Base-by-base conservation (phyloP, 495 filamentous ascomycete species). In the Xylaria flabelliformis region DNA sequence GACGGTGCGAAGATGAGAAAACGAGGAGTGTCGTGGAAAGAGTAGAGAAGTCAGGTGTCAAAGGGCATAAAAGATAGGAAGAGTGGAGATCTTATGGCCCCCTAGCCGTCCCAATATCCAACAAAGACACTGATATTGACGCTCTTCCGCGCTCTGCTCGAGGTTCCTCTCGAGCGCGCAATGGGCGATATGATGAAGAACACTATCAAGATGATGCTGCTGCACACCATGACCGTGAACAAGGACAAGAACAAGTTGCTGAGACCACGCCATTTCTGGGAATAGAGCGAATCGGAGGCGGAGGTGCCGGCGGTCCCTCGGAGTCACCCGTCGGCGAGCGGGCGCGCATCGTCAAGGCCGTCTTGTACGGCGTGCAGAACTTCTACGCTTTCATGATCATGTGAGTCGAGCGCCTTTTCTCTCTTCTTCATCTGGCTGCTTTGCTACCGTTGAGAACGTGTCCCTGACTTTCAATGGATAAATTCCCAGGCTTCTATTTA, bases 321-420 rank as follows among this genome's bases (percentile, higher is more conserved):
- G 53, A 50, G 64, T 73, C 75, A 61, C 75, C 80, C 84, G 86
- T 90, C 87, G 91, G 79, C 72, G 80, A 80, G 77, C 88, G 83
- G 69, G 90, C 89, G n/a, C 94, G 91, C 80, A 76, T 94, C 69
- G 83, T 92, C 75, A 93, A 97, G 85, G 91, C 93, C 42, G 80
- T 88, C 24, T 84, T 99, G 73, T 99, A 99, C 83, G 96, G 90
- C 32, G 83, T 94, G 46, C 96, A 99, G 87, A 95, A 95, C 67
- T 99, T 98, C 78, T 99, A 99, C 83, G 95, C 94, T 62, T 98
- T 99, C 76, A 98, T 99, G 83, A 97, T 99, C 76, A 99, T 99
- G 96, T 98, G 77, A 91, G 94, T 92, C 6, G 29, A 32, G 53
- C 19, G 50, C 42, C 50, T 66, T 42, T 36, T 19, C 51, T 46